Base-by-base conservation (phyloP, 106 monocot species). In the Gastrodia elata region DNA sequence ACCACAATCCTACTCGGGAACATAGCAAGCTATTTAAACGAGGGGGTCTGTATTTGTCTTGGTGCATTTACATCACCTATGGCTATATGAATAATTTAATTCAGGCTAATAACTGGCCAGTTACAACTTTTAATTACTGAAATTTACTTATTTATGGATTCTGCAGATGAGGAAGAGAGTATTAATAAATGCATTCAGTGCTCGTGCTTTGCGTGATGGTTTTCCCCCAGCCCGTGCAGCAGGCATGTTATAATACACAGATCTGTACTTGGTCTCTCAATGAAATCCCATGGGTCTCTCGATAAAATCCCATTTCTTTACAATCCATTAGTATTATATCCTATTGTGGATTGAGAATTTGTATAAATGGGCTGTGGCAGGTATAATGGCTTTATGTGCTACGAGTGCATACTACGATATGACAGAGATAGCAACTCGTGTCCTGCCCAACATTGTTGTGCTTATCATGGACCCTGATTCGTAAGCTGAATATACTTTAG, bases 91-190 rank as follows among this genome's bases (percentile, higher is more conserved):
- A n/a, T 77, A 71, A 22, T 33, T 71, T 38, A 37, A n/a, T 33
- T 77, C 25, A 24, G 20, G 52, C 42, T 35, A 37, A 37, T 37
- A 35, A 67, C 18, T 20, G 37, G 36, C 35, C 67, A 67, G 18
- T 67, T 67, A 55, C 10, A 6, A 28, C 38, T 13, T 64, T 38
- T 39, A 74, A 7, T 30, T 20, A 37, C 42, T 48, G 28, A 39
- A 30, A 46, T 32, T 46, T 34, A 24, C 49, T 75, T 22, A 24
- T 79, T 27, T 5, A 30, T 76, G 39, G 43, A 27, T 77, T 32
- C 7, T 84, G 73, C 88, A 98, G 97, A 98, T 90, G 74, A 93
- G 97, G 86, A 98, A 93, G 82, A 93, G 97, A 83, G 97, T 98
- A 34, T 75, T 98, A 71, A 98, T 98, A 26, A 98, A 98, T 85